Evolutionary conservation across 2,329 filamentous ascomycete species (phyloP).

Genomic region (Calonectria honghensis): DNA sequence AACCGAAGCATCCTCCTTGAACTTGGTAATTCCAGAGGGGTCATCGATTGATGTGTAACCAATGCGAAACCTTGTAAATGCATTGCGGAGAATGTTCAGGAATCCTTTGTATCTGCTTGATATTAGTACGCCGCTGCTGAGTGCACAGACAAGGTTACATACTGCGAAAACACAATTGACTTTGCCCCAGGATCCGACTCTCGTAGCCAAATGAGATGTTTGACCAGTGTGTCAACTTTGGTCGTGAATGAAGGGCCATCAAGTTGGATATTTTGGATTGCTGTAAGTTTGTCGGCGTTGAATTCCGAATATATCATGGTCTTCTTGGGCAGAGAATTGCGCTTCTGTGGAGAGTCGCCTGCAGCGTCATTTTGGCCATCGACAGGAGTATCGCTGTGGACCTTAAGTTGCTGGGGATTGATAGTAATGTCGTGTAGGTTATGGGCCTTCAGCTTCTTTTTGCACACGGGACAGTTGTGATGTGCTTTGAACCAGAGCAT

Average conservation of each 20-base stretch:
- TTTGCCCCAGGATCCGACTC: slow-evolving; percentile 90
- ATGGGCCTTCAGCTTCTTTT: slow-evolving; percentile 76
- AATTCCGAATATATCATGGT: slow-evolving; percentile 85
- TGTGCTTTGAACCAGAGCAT: slow-evolving; percentile 84
- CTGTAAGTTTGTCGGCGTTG: slow-evolving; percentile 79
- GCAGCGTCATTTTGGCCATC: slow-evolving; percentile 36
- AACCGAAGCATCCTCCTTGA: slow-evolving; percentile 82
- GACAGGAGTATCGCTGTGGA: slow-evolving; percentile 66
- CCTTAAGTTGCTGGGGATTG: slow-evolving; percentile 83
- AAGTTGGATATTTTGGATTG: slow-evolving; percentile 89
- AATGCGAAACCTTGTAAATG: slow-evolving; percentile 83
- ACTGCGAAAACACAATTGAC: slow-evolving; percentile 94
- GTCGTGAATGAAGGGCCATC: slow-evolving; percentile 85
- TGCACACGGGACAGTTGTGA: slow-evolving; percentile 89
- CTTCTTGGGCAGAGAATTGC: slow-evolving; percentile 55
- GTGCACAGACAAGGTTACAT: slow-evolving; percentile 40
- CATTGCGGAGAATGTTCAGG: slow-evolving; percentile 81
- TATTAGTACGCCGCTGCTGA: slow-evolving; percentile 37
- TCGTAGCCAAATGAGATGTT: slow-evolving; percentile 91
- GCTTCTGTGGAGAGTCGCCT: slow-evolving; percentile 43
- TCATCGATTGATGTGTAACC: slow-evolving; percentile 82
- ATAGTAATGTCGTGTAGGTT: slow-evolving; percentile 92
- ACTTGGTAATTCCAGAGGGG: slow-evolving; percentile 81
- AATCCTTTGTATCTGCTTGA: slow-evolving; percentile 80
- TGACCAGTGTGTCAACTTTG: slow-evolving; percentile 89